These are phyloP conservation scores for Salmacisia buchloeana DNA, from an alignment of 1,284 basidiomycete genomes.

Conservation along the genomic window DNA sequence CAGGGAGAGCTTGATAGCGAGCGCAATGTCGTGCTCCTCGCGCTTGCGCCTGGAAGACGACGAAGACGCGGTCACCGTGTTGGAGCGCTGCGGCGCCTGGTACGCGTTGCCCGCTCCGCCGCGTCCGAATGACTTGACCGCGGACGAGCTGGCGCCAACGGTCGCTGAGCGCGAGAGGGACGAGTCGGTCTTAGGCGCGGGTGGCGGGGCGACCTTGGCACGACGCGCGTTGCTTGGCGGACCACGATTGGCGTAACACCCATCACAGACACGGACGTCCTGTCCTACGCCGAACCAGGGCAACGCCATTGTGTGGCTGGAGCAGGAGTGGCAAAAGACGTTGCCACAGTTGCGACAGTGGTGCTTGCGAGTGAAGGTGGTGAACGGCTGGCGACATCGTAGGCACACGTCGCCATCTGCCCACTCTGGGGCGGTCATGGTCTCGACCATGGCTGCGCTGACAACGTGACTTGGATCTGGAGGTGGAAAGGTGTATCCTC, in stretches of 20 bases:
- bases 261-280: slow-evolving; percentile 89
- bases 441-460: slow-evolving; percentile 44
- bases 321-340: slow-evolving; percentile 92
- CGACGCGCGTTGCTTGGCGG: not conserved
- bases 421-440: slow-evolving; percentile 74
- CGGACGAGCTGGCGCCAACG: slow-evolving; percentile 18
- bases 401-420: slow-evolving; percentile 91
- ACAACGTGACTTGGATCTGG: slow-evolving; percentile 62
- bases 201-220: not conserved
- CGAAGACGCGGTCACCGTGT: slow-evolving; percentile 35
- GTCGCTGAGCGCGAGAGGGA: slow-evolving; percentile 30
- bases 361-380: slow-evolving; percentile 94
- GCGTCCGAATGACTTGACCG: slow-evolving; percentile 26
- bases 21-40: slow-evolving; percentile 81
- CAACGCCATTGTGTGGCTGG: slow-evolving; percentile 73
- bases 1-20: slow-evolving; percentile 86
- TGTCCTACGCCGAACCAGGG: slow-evolving; percentile 92
- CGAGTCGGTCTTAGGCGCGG: slow-evolving; percentile 28
- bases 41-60: slow-evolving; percentile 43
- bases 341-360: slow-evolving; percentile 97
- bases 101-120: slow-evolving; percentile 21
- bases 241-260: slow-evolving; percentile 57
- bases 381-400: slow-evolving; percentile 83
- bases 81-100: slow-evolving; percentile 41
- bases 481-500: slow-evolving; percentile 76